Evolutionary conservation across 1,139 yeast genomes (phyloP).

Genomic region (Diutina ranongensis): DNA sequence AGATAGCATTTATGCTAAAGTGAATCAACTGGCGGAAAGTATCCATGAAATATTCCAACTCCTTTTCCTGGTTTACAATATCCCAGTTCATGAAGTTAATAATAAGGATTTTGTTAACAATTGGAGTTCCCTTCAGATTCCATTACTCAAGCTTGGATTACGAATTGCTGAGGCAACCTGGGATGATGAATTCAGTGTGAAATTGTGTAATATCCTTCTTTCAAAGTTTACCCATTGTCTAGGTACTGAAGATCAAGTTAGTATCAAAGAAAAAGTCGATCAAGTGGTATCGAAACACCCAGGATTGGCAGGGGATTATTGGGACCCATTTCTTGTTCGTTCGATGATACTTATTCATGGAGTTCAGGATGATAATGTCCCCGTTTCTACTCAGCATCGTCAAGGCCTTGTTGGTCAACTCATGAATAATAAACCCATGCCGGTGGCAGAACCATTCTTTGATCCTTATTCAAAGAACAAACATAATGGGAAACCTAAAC

Average conservation of each 20-base stretch:
- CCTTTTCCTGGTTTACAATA: conserved; percentile 31
- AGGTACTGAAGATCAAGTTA: conserved; percentile 26
- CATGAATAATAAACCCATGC: not conserved
- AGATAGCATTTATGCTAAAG: not conserved
- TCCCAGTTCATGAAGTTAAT: conserved; percentile 21
- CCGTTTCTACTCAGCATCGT: conserved; percentile 11
- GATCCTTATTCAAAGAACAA: conserved; percentile 22
- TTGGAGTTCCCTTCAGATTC: conserved; percentile 53
- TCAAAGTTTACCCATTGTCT: conserved; percentile 42
- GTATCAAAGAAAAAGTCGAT: conserved; percentile 19
- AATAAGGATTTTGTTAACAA: conserved; percentile 10
- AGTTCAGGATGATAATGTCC: conserved; percentile 18
- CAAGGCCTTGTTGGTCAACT: not conserved
- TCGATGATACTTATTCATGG: conserved; percentile 12
- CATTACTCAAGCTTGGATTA: conserved; percentile 44
- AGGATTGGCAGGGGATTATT: conserved; percentile 24
- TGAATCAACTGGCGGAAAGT: conserved; percentile 5
- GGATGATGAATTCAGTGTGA: conserved; percentile 35
- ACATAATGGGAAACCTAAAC: conserved; percentile 14
- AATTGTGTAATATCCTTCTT: conserved; percentile 40
- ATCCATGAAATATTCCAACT: conserved; percentile 24
- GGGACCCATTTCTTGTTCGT: conserved; percentile 64
- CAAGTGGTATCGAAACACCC: conserved; percentile 12
- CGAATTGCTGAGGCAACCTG: conserved; percentile 38
- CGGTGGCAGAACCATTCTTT: conserved; percentile 14